Evolutionary conservation across 2,329 filamentous ascomycete genomes (phyloP), one percentile per base, ranked within the genome.

Genomic region (Moelleriella libera): DNA sequence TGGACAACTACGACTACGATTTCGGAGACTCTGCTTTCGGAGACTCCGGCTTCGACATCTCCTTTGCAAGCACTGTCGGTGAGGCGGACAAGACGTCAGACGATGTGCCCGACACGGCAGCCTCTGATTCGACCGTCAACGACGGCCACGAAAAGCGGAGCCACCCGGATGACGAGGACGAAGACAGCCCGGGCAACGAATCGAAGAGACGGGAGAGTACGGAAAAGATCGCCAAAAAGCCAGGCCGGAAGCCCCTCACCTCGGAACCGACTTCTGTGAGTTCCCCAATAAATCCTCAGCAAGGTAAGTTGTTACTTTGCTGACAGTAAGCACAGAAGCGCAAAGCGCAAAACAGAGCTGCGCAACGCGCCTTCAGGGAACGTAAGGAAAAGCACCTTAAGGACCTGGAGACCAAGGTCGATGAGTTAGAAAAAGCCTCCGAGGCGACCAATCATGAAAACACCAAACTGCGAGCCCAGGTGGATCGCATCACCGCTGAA

Each of bases 211-310:
- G 85, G 50, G 88, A 94, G 65, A 80, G 83, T 49, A 82, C 88
- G 48, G 87, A 89, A 43, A 95, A 92, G 67, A 74, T 82, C 42
- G 80, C 87, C 29, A 97, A 97, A 78, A 98, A 97, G 69, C 90
- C 92, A 5, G 92, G 92, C 45, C 80, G 92, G 53, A 98, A 98
- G 72, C 92, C 90, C 21, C 73, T 97, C 58, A 97, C 88, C 44
- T 94, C 87, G 28, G 92, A 97, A 65, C 92, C 92, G 29, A 97
- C 86, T 56, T 92, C 89, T 55, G 90, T 97, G 81, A 71, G 89
- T 79, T 51, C 30, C 2, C 3, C 34, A 39, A 39, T 2, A 39
- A 3, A 8, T 39, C 9, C 34, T 9, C 34, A 39, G 12, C 34
- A 12, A 9, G 9, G 8, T 12, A 39, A 39, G 34, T 2, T 39